phyloP scores from a whole-genome alignment of 192 early-diverging fungal species.

The Lobosporangium transversale region DNA sequence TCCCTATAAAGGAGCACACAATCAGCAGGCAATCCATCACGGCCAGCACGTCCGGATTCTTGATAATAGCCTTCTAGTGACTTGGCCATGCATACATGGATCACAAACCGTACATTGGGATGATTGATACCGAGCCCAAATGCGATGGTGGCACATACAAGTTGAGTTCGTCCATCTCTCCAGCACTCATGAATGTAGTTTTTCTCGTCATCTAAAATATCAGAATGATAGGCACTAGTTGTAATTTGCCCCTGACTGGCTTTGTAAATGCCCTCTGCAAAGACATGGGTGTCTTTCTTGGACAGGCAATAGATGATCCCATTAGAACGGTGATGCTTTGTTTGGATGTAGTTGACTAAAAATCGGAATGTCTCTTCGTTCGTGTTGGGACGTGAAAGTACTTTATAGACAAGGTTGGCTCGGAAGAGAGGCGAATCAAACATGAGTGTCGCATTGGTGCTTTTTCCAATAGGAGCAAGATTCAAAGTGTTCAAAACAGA shows the following conservation, averaged over 20 bases:
- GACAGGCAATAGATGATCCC: slow-evolving; percentile 81
- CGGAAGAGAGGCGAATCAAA: slow-evolving; percentile 72
- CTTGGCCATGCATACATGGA: slow-evolving; percentile 76
- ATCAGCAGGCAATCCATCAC: slow-evolving; percentile 74
- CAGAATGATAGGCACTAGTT: slow-evolving; percentile 72
- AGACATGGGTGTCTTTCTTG: slow-evolving; percentile 67
- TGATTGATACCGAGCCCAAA: slow-evolving; percentile 85
- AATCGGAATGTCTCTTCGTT: slow-evolving; percentile 55
- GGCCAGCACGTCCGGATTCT: slow-evolving; percentile 77
- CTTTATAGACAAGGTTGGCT: slow-evolving; percentile 70
- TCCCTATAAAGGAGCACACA: slow-evolving; percentile 75
- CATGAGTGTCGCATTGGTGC: slow-evolving; percentile 56
- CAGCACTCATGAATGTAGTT: slow-evolving; percentile 71
- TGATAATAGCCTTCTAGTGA: slow-evolving; percentile 80
- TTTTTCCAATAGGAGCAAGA: slow-evolving; percentile 25
- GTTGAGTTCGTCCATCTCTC: slow-evolving; percentile 66
- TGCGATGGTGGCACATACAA: slow-evolving; percentile 82
- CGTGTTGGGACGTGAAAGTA: slow-evolving; percentile 59
- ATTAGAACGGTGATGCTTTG: slow-evolving; percentile 53
- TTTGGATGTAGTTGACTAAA: slow-evolving; percentile 67
- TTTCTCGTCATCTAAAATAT: slow-evolving; percentile 60
- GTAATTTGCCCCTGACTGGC: slow-evolving; percentile 59
- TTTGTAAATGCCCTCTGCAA: slow-evolving; percentile 59
- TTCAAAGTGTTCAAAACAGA: slow-evolving; percentile 38
- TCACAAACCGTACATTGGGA: slow-evolving; percentile 74